These are phyloP conservation scores for Suillus luteus DNA, from an alignment of 768 basidiomycete genomes.

Conservation along the genomic window DNA sequence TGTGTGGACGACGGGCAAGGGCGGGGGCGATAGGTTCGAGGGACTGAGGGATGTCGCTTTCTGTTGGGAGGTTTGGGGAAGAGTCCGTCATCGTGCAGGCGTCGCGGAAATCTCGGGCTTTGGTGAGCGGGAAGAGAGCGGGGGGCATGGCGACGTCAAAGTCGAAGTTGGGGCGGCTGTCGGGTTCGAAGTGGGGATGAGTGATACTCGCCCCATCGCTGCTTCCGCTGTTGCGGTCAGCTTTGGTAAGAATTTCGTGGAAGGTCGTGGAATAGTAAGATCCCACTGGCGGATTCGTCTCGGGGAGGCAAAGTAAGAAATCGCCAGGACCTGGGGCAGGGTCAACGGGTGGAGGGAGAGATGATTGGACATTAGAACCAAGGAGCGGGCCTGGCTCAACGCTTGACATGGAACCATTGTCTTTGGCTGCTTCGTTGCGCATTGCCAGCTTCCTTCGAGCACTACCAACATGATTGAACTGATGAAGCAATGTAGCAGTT, in stretches of 20 bases:
- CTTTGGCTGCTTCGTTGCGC: not conserved
- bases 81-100: constrained; percentile 3
- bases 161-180: not conserved
- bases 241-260: constrained; percentile 2
- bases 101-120: not conserved
- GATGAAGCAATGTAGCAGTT: not conserved
- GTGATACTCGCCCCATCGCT: not conserved
- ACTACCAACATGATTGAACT: not conserved
- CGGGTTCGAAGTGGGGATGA: not conserved
- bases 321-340: not conserved
- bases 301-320: constrained; percentile 5
- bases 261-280: constrained; percentile 7
- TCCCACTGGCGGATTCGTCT: not conserved
- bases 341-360: not conserved
- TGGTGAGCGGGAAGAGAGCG: not conserved
- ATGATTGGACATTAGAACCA: not conserved
- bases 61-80: not conserved
- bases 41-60: too few species aligned
- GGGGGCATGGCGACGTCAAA: not conserved
- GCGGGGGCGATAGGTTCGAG: not conserved
- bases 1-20: constrained; percentile 5
- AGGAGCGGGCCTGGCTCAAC: not conserved
- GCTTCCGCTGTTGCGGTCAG: not conserved
- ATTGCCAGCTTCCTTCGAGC: constrained; percentile 6
- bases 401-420: not conserved